Evolutionary conservation across 164 flowering plant species (phyloP).

Genomic region (Magnolia changhungtana): DNA sequence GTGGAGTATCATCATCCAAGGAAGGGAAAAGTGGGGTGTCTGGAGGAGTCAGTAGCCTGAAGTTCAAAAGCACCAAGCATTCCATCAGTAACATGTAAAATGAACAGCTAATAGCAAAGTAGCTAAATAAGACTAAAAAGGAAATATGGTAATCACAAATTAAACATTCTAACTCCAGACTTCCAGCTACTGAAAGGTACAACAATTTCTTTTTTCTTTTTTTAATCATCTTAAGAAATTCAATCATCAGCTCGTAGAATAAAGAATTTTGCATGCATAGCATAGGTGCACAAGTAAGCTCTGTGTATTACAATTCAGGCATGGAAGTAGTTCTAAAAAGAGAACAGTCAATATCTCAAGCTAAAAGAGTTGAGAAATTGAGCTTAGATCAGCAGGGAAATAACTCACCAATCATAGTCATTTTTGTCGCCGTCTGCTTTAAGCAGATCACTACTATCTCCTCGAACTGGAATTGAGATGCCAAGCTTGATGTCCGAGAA

Average conservation of each 20-base stretch:
- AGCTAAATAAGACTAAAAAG: too few species aligned
- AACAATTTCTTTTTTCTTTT: not conserved
- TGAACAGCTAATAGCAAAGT: too few species aligned
- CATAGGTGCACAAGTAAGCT: too few species aligned
- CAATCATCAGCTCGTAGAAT: not conserved
- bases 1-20: constrained; percentile 68
- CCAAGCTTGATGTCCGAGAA: constrained; percentile 81
- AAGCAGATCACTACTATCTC: constrained; percentile 79
- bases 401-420: constrained; percentile 91
- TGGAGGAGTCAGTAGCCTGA: constrained; percentile 95
- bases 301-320: too few species aligned
- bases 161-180: not conserved
- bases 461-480: constrained; percentile 63
- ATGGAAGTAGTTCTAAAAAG: too few species aligned
- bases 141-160: not conserved
- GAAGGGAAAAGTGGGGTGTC: constrained; percentile 97
- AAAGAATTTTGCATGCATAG: too few species aligned
- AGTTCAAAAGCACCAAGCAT: constrained; percentile 12
- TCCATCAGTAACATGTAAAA: constrained; percentile 6
- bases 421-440: constrained; percentile 79
- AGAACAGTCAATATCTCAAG: not conserved
- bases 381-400: not conserved
- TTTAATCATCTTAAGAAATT: not conserved
- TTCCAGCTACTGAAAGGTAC: not conserved
- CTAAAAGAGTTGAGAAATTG: not conserved